Base-by-base conservation (phyloP, 768 basidiomycete species). In the Plicaturopsis crispa region DNA sequence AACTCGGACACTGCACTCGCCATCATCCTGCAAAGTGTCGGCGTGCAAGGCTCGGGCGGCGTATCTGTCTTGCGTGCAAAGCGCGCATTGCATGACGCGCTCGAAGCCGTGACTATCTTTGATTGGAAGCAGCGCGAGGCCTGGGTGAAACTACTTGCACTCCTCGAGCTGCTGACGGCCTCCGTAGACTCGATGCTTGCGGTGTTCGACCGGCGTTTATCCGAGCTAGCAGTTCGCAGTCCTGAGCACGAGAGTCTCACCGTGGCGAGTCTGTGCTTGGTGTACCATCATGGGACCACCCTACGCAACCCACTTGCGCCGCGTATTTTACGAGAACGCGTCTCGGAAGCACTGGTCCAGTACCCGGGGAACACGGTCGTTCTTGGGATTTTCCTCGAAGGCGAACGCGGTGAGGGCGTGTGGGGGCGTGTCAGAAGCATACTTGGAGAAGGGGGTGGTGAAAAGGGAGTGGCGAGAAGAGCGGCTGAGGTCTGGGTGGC, bases 401-500 rank as follows among this genome's bases (percentile, higher is more conserved):
- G 70, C 10, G 80, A 90, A 60, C 80, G 73, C 45, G 82, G 86
- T 1, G 76, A 84, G 49, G 80, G 81, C 0, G 67, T 84, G 17
- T 88, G 87, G 86, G 86, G 85, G 5, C 67, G 74, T 18, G 74
- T 88, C 22, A 61, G 80, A 42, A 56, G 61, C 12, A 65, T 75
- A 36, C 48, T 84, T 23, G 75, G 79, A 1, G 75, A 75, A 38
- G 51, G 41, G 33, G 58, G 51, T 6, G 60, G 56, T 38, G 63
- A 69, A 40, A 86, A 83, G 54, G 69, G 67, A 39, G 62, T 88
- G 11, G 57, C 67, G 28, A 63, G 83, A 51, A 62, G 80, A 39
- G 59, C 73, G 3, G 67, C 73, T 44, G 84, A 90, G 48, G 73
- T 86, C 1, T 90, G 87, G 86, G 63, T 85, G 2, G 75, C 78